Evolutionary conservation across 2,329 filamentous ascomycete genomes (phyloP).

Genomic region (Fusarium abutilonis): DNA sequence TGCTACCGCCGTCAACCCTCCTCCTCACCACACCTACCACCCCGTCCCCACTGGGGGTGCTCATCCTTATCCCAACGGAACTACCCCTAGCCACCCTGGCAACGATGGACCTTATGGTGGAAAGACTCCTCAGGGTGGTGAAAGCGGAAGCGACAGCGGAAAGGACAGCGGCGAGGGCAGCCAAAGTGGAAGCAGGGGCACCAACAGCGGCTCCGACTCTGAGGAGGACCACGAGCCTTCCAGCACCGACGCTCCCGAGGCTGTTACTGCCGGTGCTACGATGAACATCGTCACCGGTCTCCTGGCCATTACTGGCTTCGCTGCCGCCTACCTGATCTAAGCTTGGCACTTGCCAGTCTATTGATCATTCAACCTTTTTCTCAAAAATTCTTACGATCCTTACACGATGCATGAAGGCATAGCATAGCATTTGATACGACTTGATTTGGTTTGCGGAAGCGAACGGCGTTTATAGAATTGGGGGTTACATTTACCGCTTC

Average conservation of each 20-base stretch:
- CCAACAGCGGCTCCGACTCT: constrained; percentile 15
- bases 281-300: constrained; percentile 49
- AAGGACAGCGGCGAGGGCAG: constrained; percentile 9
- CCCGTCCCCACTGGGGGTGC: constrained; percentile 35
- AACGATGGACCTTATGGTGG: constrained; percentile 25
- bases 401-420: constrained; percentile 38
- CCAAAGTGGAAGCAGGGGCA: background rate
- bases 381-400: constrained; percentile 39
- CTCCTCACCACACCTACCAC: constrained; percentile 32
- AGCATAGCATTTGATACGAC: constrained; percentile 32
- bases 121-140: constrained; percentile 27
- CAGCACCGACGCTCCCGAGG: constrained; percentile 24
- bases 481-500: constrained; percentile 25
- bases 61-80: constrained; percentile 29
- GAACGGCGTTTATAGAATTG: constrained; percentile 30
- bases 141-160: constrained; percentile 14
- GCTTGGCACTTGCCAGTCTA: background rate
- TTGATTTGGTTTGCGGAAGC: constrained; percentile 34
- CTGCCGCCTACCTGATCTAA: constrained; percentile 57
- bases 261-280: constrained; percentile 45
- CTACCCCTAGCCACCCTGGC: constrained; percentile 25
- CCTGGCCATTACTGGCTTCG: constrained; percentile 52
- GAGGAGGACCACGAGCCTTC: constrained; percentile 27
- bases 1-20: constrained; percentile 34
- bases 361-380: background rate